These are phyloP conservation scores for Neocucurbitaria cava DNA, from an alignment of 2,329 filamentous ascomycete species.

Conservation along the genomic window DNA sequence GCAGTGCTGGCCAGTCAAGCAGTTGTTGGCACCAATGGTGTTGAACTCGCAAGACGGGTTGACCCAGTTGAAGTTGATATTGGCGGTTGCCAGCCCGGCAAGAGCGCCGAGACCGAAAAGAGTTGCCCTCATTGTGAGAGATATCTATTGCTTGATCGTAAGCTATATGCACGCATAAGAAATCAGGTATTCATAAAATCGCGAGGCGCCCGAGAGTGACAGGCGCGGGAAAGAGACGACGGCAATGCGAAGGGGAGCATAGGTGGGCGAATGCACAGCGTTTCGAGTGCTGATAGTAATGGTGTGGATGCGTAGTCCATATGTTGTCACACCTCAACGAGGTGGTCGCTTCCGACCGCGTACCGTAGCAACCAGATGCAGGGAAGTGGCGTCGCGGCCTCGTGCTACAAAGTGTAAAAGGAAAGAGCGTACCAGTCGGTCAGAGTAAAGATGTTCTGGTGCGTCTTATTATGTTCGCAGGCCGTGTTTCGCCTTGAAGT, in stretches of 20 bases:
- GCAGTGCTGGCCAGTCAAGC: constrained; percentile 50
- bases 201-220: background rate
- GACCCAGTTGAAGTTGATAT: constrained; percentile 58
- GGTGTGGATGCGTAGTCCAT: constrained; percentile 7
- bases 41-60: constrained; percentile 52
- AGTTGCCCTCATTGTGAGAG: constrained; percentile 37
- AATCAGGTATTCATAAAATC: background rate
- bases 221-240: background rate
- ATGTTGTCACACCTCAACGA: background rate
- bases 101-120: constrained; percentile 41
- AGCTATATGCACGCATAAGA: constrained; percentile 10
- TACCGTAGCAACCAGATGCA: constrained; percentile 5
- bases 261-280: constrained; percentile 1
- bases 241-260: constrained; percentile 5
- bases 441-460: background rate
- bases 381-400: constrained; percentile 2
- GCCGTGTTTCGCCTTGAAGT: background rate
- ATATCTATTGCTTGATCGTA: constrained; percentile 18
- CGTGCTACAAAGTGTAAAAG: constrained; percentile 1
- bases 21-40: constrained; percentile 29
- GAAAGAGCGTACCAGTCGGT: constrained; percentile 16
- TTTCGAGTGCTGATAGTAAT: constrained; percentile 7
- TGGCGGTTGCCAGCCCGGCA: constrained; percentile 50
- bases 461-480: background rate
- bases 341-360: constrained; percentile 4